Conservation (phyloP, 768 basidiomycete genomes). For the Symmetrospora coprosmae region DNA sequence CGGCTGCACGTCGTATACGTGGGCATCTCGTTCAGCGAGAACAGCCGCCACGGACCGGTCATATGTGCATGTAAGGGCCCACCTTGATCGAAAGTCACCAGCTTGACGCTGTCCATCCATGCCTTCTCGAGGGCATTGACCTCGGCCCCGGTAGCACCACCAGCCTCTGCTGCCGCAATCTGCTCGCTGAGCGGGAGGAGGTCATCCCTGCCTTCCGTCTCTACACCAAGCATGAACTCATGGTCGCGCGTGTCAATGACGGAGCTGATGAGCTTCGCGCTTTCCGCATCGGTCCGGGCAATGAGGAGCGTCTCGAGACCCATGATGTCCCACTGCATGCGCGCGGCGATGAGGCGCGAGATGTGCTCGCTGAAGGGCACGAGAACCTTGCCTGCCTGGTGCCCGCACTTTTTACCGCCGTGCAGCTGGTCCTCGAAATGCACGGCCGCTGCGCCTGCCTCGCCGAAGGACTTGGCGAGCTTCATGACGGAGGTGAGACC, state of each 20-base stretch:
- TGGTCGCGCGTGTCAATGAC: conserved; percentile 73
- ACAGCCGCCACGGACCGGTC: too few relatives aligned
- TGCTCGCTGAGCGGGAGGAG: conserved; percentile 51
- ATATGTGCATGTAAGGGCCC: conserved; percentile 31
- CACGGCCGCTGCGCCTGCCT: conserved; percentile 79
- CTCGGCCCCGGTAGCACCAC: conserved; percentile 52
- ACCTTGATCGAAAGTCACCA: conserved; percentile 80
- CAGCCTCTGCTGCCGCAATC: conserved; percentile 53
- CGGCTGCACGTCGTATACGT: conserved; percentile 40
- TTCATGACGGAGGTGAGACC: conserved; percentile 91
- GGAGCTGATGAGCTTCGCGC: conserved; percentile 65
- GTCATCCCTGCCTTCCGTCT: conserved; percentile 36
- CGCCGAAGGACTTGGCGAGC: conserved; percentile 83
- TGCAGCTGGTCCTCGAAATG: conserved; percentile 90
- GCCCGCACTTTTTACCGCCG: conserved; percentile 89
- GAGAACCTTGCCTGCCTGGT: conserved; percentile 79
- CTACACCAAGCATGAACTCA: conserved; percentile 41
- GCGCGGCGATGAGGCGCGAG: conserved; percentile 65
- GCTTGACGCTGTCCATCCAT: conserved; percentile 54
- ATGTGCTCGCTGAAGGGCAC: conserved; percentile 79
- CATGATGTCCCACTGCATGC: conserved; percentile 81
- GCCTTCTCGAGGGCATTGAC: conserved; percentile 58
- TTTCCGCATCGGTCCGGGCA: conserved; percentile 83
- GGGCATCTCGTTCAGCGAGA: not conserved
- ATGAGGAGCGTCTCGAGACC: conserved; percentile 77